phyloP scores from a whole-genome alignment of 2,329 filamentous ascomycete species.

The Stachybotrys echinatus region DNA sequence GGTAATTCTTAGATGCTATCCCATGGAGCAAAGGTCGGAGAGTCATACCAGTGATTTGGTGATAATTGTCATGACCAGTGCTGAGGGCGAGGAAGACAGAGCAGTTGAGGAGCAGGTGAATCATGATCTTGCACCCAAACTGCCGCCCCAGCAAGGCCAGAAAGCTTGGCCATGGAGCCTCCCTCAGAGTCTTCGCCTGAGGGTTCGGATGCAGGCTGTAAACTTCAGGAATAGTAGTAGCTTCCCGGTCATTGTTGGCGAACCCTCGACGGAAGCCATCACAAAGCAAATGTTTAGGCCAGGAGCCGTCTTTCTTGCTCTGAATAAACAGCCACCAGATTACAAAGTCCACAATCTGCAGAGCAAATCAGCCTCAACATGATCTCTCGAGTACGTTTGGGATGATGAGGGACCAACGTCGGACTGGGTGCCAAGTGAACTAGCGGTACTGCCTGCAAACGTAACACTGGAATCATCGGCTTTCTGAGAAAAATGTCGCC shows the following conservation, averaged over 20 bases:
- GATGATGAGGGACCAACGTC: slow-evolving; percentile 23
- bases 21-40: neutral
- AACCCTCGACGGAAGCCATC: slow-evolving; percentile 66
- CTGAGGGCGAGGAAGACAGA: slow-evolving; percentile 66
- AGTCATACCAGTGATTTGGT: slow-evolving; percentile 68
- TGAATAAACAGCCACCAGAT: slow-evolving; percentile 73
- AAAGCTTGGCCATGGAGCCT: slow-evolving; percentile 68
- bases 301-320: slow-evolving; percentile 34
- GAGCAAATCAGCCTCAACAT: slow-evolving; percentile 8
- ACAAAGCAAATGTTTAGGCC: slow-evolving; percentile 71
- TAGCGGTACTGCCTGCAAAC: slow-evolving; percentile 38
- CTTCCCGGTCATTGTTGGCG: slow-evolving; percentile 19
- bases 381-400: neutral
- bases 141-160: slow-evolving; percentile 69
- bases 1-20: neutral
- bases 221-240: slow-evolving; percentile 58
- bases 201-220: slow-evolving; percentile 61
- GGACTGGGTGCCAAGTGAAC: slow-evolving; percentile 57
- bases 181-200: slow-evolving; percentile 64
- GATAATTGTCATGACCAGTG: slow-evolving; percentile 58
- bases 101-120: slow-evolving; percentile 70
- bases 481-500: slow-evolving; percentile 56
- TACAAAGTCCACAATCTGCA: slow-evolving; percentile 70
- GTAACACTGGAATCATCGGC: slow-evolving; percentile 54
- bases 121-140: slow-evolving; percentile 71